These are phyloP conservation scores for Colletotrichum eremochloae DNA, from an alignment of 2,329 filamentous ascomycete genomes.

Conservation along the genomic window DNA sequence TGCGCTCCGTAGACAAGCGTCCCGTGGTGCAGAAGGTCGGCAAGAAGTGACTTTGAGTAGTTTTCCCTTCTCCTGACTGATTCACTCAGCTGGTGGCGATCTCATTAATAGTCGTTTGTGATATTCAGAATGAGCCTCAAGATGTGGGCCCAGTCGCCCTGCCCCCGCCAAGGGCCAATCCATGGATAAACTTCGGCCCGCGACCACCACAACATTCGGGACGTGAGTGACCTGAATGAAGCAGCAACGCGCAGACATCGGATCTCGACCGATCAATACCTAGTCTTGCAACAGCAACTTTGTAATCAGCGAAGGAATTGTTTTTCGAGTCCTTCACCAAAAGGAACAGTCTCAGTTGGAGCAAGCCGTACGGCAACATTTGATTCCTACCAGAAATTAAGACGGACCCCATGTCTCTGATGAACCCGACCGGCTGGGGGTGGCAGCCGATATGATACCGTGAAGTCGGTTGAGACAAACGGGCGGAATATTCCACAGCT, in stretches of 20 bases:
- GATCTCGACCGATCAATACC: not conserved
- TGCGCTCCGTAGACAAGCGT: not conserved
- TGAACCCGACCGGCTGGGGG: constrained; percentile 24
- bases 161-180: not conserved
- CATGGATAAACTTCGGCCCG: constrained; percentile 15
- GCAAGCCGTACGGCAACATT: not conserved
- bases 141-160: constrained; percentile 13
- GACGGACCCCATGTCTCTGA: not conserved
- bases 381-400: not conserved
- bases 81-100: constrained; percentile 11
- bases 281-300: not conserved
- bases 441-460: constrained; percentile 11
- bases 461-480: constrained; percentile 32
- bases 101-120: not conserved
- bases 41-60: not conserved
- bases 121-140: constrained; percentile 23
- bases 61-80: not conserved
- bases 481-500: not conserved
- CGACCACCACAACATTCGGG: accelerated
- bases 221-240: constrained; percentile 5
- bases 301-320: not conserved
- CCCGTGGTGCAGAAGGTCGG: no score
- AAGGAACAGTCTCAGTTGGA: not conserved
- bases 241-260: no score
- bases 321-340: not conserved